These are phyloP conservation scores for Penicillium sp. DNA, from an alignment of 2,329 filamentous ascomycete species.

Conservation along the genomic window DNA sequence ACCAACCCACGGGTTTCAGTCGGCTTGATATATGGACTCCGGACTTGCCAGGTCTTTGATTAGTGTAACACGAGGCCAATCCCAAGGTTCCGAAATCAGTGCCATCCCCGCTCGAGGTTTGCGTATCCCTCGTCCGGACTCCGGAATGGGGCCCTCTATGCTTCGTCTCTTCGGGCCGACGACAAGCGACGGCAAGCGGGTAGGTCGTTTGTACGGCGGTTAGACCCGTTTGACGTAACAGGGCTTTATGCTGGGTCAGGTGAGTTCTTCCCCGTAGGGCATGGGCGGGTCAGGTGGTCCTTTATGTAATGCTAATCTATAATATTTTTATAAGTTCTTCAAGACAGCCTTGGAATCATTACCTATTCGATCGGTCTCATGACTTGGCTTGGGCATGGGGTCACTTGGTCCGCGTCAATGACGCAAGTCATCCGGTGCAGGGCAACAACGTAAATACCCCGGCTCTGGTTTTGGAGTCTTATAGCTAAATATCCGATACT, in stretches of 20 bases:
- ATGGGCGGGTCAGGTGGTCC: constrained; percentile 1
- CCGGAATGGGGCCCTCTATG: constrained; percentile 10
- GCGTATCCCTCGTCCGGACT: constrained; percentile 10
- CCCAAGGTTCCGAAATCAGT: not conserved
- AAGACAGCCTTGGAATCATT: too few relatives aligned
- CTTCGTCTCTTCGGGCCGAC: constrained; percentile 32
- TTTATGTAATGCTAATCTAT: constrained; percentile 4
- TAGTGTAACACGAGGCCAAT: not conserved
- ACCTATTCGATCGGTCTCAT: not conserved
- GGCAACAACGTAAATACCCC: not conserved
- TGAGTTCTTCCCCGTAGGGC: constrained; percentile 3
- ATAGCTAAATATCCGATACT: not conserved
- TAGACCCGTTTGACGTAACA: constrained; percentile 22
- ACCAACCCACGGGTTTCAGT: constrained; percentile 1
- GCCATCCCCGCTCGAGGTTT: not conserved
- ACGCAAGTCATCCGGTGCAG: not conserved
- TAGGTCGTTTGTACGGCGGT: constrained; percentile 9
- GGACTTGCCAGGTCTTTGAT: not conserved
- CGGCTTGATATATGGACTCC: constrained; percentile 3
- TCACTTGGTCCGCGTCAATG: not conserved
- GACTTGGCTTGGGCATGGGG: not conserved
- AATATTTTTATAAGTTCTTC: too few relatives aligned
- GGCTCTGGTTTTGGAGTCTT: not conserved
- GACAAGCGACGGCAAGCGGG: constrained; percentile 36
- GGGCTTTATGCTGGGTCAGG: constrained; percentile 10